Evolutionary conservation across 306 rosid species (phyloP).

Genomic region (Begonia masoniana): DNA sequence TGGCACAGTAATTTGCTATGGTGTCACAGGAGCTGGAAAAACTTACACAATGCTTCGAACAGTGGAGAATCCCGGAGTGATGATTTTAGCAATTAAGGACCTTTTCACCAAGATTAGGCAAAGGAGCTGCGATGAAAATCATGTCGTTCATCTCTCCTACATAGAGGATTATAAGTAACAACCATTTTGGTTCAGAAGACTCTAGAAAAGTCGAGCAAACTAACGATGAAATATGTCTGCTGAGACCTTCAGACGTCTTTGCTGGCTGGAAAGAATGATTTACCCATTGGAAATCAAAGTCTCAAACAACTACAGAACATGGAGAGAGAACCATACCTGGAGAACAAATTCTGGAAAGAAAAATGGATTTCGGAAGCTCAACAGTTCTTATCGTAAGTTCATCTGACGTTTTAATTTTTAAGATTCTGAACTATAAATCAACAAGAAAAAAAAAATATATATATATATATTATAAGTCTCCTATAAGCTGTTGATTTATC

Average conservation of each 20-base stretch:
- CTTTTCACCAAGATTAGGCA: conserved; percentile 74
- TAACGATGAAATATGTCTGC: conserved; percentile 23
- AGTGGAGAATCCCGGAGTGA: conserved; percentile 84
- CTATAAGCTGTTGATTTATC: too few species aligned
- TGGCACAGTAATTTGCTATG: conserved; percentile 92
- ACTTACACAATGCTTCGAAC: conserved; percentile 96
- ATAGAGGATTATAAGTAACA: conserved; percentile 51
- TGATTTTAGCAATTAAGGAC: conserved; percentile 96
- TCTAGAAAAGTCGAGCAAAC: conserved; percentile 17
- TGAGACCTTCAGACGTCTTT: conserved; percentile 29
- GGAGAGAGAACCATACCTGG: too few species aligned
- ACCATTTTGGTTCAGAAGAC: conserved; percentile 18
- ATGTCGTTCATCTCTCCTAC: conserved; percentile 78
- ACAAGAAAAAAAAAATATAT: too few species aligned
- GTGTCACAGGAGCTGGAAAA: conserved; percentile 97
- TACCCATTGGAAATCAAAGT: conserved; percentile 21
- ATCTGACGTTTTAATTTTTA: too few species aligned
- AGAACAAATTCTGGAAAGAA: too few species aligned
- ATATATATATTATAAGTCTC: too few species aligned
- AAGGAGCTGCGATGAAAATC: conserved; percentile 82
- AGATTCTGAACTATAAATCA: too few species aligned
- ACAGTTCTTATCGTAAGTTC: too few species aligned
- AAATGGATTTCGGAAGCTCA: too few species aligned
- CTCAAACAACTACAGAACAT: conserved; percentile 16
- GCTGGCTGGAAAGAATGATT: conserved; percentile 31